Conservation (phyloP, 1,284 basidiomycete genomes). For the Fomitopsis palustris region DNA sequence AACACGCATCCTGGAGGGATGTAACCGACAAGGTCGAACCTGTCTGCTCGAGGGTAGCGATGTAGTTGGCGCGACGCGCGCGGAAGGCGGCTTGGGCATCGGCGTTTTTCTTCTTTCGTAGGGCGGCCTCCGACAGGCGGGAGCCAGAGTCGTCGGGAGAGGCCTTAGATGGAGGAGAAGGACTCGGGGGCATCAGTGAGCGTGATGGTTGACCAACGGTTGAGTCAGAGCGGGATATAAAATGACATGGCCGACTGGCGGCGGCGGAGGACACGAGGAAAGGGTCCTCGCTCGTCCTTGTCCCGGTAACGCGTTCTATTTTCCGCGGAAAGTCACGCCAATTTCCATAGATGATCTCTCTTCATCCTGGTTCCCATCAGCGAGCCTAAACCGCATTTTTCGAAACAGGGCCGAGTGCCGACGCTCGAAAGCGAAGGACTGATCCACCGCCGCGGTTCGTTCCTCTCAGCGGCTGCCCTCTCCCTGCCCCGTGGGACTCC, state of each 20-base stretch:
- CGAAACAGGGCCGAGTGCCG: conserved; percentile 22
- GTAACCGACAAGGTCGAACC: conserved; percentile 41
- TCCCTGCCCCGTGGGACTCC: conserved; percentile 20
- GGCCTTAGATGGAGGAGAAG: conserved; percentile 32
- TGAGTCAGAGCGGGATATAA: conserved; percentile 17
- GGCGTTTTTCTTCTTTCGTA: conserved; percentile 83
- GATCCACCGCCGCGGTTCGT: conserved; percentile 16
- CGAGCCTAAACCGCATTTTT: conserved; percentile 20
- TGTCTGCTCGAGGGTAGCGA: conserved; percentile 84
- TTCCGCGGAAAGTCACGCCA: conserved; percentile 11
- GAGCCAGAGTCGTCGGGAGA: conserved; percentile 30
- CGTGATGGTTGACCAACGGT: conserved; percentile 12
- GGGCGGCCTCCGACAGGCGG: conserved; percentile 54
- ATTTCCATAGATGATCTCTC: conserved; percentile 11
- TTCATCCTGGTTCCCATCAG: conserved; percentile 14
- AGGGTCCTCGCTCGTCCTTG: conserved; percentile 24
- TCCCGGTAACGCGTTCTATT: conserved; percentile 9
- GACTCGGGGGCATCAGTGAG: conserved; percentile 26
- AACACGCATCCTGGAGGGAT: conserved; percentile 14
- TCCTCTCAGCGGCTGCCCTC: neutral
- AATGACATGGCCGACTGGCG: conserved; percentile 47
- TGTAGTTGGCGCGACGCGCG: conserved; percentile 76
- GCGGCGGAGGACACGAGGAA: conserved; percentile 63
- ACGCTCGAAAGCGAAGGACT: conserved; percentile 12
- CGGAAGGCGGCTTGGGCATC: conserved; percentile 74